Evolutionary conservation across 164 flowering plant species (phyloP), one percentile per base, ranked within the genome.

Genomic region (Saururus chinensis): DNA sequence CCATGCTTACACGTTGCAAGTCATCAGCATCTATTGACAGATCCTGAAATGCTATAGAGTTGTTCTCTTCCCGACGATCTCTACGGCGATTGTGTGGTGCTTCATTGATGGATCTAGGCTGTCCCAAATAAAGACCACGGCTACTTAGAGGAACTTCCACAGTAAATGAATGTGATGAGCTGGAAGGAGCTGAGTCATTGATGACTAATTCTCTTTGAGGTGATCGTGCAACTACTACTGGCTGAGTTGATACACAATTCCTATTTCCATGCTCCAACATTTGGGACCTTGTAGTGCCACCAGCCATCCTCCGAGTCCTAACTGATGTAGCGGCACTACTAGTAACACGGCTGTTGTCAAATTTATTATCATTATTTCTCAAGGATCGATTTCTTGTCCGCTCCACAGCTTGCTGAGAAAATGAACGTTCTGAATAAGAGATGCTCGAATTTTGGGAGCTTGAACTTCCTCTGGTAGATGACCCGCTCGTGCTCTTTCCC

Each of bases 1-100:
- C 84, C 71, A 84, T 72, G 72, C 82, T 80, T 70, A 77, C 79
- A 24, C 68, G 79, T 21, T 63, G 74, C 26, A 77, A 70, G 30
- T 69, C 72, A 66, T 88, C 83, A 45, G 67, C 79, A 56, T 75
- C 80, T 42, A 62, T 41, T 26, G 79, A 70, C 60, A 67, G 57
- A 24, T 75, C 53, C 54, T 37, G 66, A 22, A 76, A 64, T 60
- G 81, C 67, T n/a, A 62, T 74, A 4, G 70, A 22, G 16, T 72
- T 60, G 35, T 76, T 79, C 71, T 57, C 75, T 51, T 85, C 92
- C 42, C 71, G 41, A 57, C 76, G 70, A 70, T 69, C 41, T 7
- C 40, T 51, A 23, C 80, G 75, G 64, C 77, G 40, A 71, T 55
- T 40, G 17, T 61, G 76, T 58, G 68, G 25, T 58, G 63, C 68